A percentile compares a stretch with the other conserved stretches of the same genome.
phyloP scores from a whole-genome alignment of 2,329 filamentous ascomycete genomes.

The Neoarthrinium moseri region DNA sequence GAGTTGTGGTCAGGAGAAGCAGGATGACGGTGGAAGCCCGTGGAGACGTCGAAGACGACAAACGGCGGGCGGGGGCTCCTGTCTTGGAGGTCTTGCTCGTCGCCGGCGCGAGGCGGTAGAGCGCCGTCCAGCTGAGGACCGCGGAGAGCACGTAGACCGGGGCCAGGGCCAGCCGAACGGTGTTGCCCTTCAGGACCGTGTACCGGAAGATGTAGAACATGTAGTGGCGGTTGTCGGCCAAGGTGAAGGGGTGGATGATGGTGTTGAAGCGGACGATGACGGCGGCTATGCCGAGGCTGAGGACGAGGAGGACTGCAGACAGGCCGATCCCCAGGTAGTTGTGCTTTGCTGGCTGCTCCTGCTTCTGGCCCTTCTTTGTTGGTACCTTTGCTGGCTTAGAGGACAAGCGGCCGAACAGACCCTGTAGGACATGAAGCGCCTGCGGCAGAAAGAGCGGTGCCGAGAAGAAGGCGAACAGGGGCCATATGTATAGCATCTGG shows the following conservation, averaged over 20 bases:
- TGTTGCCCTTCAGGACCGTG: slow-evolving; percentile 65
- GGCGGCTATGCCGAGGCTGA: slow-evolving; percentile 35
- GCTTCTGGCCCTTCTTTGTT: too few species aligned
- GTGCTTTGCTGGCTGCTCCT: slow-evolving; percentile 13
- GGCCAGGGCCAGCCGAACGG: slow-evolving; percentile 65
- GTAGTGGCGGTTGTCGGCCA: slow-evolving; percentile 96
- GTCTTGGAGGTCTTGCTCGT: neutral
- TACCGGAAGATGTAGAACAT: slow-evolving; percentile 95
- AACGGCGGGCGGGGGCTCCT: slow-evolving; percentile 15
- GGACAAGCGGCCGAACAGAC: neutral
- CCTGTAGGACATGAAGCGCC: slow-evolving; percentile 34
- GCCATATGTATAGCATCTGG: slow-evolving; percentile 95
- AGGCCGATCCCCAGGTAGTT: slow-evolving; percentile 30
- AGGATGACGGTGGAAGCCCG: slow-evolving; percentile 54
- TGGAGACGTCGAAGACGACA: slow-evolving; percentile 18
- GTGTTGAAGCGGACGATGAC: slow-evolving; percentile 76
- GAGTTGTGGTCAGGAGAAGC: slow-evolving; percentile 65
- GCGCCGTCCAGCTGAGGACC: slow-evolving; percentile 65
- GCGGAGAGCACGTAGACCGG: slow-evolving; percentile 69
- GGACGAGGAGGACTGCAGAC: slow-evolving; percentile 33
- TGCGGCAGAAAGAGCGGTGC: slow-evolving; percentile 68
- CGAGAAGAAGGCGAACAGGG: slow-evolving; percentile 87
- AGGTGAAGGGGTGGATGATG: slow-evolving; percentile 89
- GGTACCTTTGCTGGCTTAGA: neutral
- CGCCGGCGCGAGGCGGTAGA: slow-evolving; percentile 33